Base-by-base conservation (phyloP, 208 protist species). In the Trypanosoma rangeli region DNA sequence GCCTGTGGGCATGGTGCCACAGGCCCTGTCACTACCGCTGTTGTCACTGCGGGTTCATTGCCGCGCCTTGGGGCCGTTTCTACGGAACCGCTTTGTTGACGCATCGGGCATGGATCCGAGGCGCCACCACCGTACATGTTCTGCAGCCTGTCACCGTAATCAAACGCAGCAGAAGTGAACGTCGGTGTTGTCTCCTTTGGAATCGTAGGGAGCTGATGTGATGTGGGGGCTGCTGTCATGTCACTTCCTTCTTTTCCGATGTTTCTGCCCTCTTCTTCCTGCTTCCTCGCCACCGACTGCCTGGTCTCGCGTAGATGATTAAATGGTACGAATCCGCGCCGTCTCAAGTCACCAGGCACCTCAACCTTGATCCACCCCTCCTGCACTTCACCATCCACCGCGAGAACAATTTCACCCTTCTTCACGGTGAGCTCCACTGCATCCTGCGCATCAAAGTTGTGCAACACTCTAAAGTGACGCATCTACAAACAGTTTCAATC, bases 291-390 rank as follows among this genome's bases (percentile, higher is more conserved):
- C n/a, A 8, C 16, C 16, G 49, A 20, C 28, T 63, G 29, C n/a
- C 26, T n/a, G 8, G 42, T 54, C 66, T 82, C 77, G 20, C 69
- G 74, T n/a, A 94, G 57, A 65, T 94, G 93, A 50, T 85, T 90
- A 15, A 85, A 53, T 5, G 90, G 90, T 24, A 94, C 87, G 66
- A 96, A 96, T 37, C 90, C 90, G 39, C 78, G 76, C 7, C 87
- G 79, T 9, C 58, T 60, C 9, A 48, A 29, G 22, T 67, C 56
- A 24, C 58, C 44, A 44, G 71, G 31, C 4, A 84, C 76, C 52
- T 86, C 77, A 12, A 94, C 86, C 77, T 90, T 90, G 16, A 93
- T 77, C 88, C 90, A 96, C 12, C 90, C 90, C 67, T 96, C 88
- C 42, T 88, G 84, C 1, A 74, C 74, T 0, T 82, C 61, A 54